These are phyloP conservation scores for Ogataea pini DNA, from an alignment of 805 yeast genomes.

Conservation along the genomic window DNA sequence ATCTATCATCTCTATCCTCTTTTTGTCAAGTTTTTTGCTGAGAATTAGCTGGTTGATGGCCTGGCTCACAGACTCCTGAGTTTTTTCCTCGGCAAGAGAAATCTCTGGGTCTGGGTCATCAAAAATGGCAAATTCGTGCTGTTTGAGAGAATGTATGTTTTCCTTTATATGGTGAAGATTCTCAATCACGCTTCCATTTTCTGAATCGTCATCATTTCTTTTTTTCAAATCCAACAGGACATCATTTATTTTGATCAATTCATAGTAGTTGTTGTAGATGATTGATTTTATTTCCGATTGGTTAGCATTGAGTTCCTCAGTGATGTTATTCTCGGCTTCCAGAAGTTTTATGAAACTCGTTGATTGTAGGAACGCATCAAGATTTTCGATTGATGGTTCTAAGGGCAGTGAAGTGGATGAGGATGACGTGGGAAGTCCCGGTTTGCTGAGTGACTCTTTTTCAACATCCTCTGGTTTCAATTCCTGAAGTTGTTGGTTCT, in stretches of 20 bases:
- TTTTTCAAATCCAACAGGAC: constrained; percentile 44
- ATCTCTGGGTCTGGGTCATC: constrained; percentile 4
- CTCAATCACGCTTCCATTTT: constrained; percentile 22
- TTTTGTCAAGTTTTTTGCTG: constrained; percentile 16
- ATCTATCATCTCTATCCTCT: constrained; percentile 20
- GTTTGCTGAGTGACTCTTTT: neutral
- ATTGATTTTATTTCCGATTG: constrained; percentile 67
- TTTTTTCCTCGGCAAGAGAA: constrained; percentile 7
- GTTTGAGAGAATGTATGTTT: constrained; percentile 22
- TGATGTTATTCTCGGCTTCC: constrained; percentile 41
- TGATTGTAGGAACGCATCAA: constrained; percentile 35
- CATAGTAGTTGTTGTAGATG: constrained; percentile 75
- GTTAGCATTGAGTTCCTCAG: constrained; percentile 49
- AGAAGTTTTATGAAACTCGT: constrained; percentile 37
- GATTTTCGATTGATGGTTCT: constrained; percentile 27
- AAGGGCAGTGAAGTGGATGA: neutral
- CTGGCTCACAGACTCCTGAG: constrained; percentile 17
- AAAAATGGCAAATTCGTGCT: constrained; percentile 16
- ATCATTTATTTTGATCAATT: constrained; percentile 65
- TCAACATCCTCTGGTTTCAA: constrained; percentile 2
- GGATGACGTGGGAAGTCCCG: neutral
- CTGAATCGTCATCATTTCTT: constrained; percentile 23
- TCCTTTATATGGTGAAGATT: constrained; percentile 29
- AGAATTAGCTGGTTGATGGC: constrained; percentile 22
- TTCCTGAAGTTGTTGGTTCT: constrained; percentile 25